Evolutionary conservation across 1,139 yeast species (phyloP).

Genomic region (Citeromyces siamensis): DNA sequence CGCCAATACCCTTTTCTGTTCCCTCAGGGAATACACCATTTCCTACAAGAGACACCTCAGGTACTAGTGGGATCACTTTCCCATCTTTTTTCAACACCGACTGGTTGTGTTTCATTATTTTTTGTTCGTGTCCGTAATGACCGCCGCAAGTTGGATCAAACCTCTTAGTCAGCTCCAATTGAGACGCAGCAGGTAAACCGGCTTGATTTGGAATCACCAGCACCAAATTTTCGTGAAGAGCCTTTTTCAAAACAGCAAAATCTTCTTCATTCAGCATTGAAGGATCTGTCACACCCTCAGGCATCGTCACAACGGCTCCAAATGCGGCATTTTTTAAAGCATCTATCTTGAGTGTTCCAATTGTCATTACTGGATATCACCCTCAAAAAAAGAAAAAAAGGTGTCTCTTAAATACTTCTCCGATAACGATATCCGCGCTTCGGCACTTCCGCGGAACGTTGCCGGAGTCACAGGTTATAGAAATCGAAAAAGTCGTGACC

Average conservation of each 20-base stretch:
- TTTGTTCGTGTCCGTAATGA: conserved; percentile 68
- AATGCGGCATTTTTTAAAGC: conserved; percentile 43
- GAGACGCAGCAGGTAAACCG: conserved; percentile 56
- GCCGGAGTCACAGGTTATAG: neutral
- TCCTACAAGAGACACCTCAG: conserved; percentile 83
- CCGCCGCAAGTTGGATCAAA: conserved; percentile 67
- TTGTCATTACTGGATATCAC: conserved; percentile 11
- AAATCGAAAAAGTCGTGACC: conserved; percentile 1
- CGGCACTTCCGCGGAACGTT: conserved; percentile 1
- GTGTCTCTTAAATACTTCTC: too few species aligned
- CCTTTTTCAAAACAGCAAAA: conserved; percentile 46
- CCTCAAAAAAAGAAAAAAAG: too few species aligned
- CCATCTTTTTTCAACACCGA: conserved; percentile 76
- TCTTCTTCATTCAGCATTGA: conserved; percentile 52
- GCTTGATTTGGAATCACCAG: conserved; percentile 62
- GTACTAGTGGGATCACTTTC: conserved; percentile 63
- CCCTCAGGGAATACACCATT: conserved; percentile 61
- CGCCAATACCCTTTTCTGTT: conserved; percentile 58
- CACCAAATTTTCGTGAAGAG: conserved; percentile 57
- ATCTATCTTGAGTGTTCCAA: conserved; percentile 19
- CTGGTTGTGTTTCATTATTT: conserved; percentile 67
- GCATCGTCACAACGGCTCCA: conserved; percentile 58
- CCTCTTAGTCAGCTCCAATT: conserved; percentile 58
- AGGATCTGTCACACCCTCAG: conserved; percentile 66
- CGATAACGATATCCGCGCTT: too few species aligned